phyloP scores from a whole-genome alignment of 179 eudicot genomes.

The Silene noctiflora region DNA sequence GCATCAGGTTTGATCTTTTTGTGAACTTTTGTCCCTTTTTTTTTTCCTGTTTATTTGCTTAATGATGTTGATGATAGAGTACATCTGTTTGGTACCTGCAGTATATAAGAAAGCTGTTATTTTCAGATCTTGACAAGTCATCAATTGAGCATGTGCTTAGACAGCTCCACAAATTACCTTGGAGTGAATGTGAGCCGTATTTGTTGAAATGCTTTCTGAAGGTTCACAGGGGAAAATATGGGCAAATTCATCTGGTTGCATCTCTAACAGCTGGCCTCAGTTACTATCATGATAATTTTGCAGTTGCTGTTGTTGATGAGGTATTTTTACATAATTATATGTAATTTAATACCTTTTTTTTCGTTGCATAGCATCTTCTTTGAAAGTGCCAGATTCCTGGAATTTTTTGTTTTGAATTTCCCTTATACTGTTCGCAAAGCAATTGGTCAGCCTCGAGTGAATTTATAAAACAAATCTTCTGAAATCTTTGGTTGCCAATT shows the following conservation, averaged over 20 bases:
- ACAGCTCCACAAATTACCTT: slow-evolving; percentile 95
- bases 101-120: slow-evolving; percentile 91
- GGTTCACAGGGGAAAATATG: slow-evolving; percentile 95
- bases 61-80: slow-evolving; percentile 17
- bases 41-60: background rate
- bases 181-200: slow-evolving; percentile 92
- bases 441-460: background rate
- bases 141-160: slow-evolving; percentile 94
- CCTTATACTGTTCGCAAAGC: background rate
- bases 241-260: slow-evolving; percentile 96
- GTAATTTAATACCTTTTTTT: background rate
- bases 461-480: background rate
- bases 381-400: background rate
- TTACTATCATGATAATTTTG: slow-evolving; percentile 92
- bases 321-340: slow-evolving; percentile 36
- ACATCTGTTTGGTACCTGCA: slow-evolving; percentile 39
- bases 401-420: background rate
- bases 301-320: slow-evolving; percentile 98
- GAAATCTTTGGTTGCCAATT: background rate
- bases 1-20: slow-evolving; percentile 68
- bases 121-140: slow-evolving; percentile 89
- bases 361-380: background rate
- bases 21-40: background rate
- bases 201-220: slow-evolving; percentile 89
- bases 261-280: slow-evolving; percentile 92